phyloP scores from a whole-genome alignment of 257 asterid genomes.

The Przewalskia tangutica region DNA sequence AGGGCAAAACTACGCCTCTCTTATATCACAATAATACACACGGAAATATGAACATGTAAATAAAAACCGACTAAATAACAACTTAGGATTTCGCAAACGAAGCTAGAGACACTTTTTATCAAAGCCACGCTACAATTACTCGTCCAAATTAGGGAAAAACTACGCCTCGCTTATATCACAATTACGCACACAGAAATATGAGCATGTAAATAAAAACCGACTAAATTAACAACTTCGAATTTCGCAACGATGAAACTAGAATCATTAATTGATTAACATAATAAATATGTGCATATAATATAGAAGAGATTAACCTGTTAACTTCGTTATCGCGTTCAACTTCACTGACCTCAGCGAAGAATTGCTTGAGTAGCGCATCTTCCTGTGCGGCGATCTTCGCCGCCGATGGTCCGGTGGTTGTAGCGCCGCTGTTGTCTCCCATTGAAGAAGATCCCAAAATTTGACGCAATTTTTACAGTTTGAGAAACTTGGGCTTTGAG shows the following conservation, averaged over 20 bases:
- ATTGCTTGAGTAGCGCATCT: slow-evolving; percentile 68
- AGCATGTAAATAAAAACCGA: not conserved
- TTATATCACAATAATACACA: not conserved
- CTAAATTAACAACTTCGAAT: not conserved
- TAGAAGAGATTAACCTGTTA: slow-evolving; percentile 35
- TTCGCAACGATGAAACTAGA: not conserved
- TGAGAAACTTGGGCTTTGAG: not conserved
- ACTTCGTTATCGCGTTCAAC: slow-evolving; percentile 98
- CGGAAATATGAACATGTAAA: not conserved
- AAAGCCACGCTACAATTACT: not conserved
- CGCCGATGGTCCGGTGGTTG: slow-evolving; percentile 16
- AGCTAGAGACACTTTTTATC: not conserved
- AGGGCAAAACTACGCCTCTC: not conserved
- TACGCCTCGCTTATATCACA: not conserved
- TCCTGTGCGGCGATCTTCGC: slow-evolving; percentile 32
- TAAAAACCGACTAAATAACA: too few relatives aligned
- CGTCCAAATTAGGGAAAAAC: not conserved
- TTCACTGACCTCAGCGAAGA: slow-evolving; percentile 92
- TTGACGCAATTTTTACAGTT: not conserved
- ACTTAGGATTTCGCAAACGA: not conserved
- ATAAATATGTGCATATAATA: too few relatives aligned
- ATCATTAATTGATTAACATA: not conserved
- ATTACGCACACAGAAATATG: not conserved
- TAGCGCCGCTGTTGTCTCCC: slow-evolving; percentile 55
- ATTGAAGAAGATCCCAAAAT: slow-evolving; percentile 17